Base-by-base conservation (phyloP, 192 early-diverging fungal genomes). In the Backusella australiensis region DNA sequence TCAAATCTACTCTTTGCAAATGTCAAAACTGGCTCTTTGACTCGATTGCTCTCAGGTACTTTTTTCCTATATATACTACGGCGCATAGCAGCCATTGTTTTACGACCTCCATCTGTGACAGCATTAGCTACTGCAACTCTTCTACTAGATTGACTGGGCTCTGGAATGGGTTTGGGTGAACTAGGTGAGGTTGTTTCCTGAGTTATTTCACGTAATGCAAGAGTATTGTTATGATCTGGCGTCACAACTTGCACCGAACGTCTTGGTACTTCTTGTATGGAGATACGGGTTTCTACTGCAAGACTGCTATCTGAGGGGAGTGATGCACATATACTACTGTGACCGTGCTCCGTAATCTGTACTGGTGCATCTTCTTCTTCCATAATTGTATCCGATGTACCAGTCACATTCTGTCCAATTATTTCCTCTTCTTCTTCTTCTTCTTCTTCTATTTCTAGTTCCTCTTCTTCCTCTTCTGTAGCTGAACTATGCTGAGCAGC, bases 1-100 rank as follows among this genome's bases (percentile, higher is more conserved):
- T 74, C 36, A 36, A 56, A 39, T 34, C 34, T 1, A 23, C 34
- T 19, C 23, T 46, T 72, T 52, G 12, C 32, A 34, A 49, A 44
- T 19, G 70, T n/a, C 39, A 72, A 29, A 4, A n/a, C 12, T 38
- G 68, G n/a, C 19, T 26, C 68, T 21, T 38, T 69, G 0, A n/a
- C 35, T 39, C n/a, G 56, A 63, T 63, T 63, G 8, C 12, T 29
- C 29, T 69, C 68, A 5, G 17, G 56, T 26, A 29, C 23, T 63
- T 52, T 39, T n/a, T 72, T 72, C 3, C 44, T 39, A 34, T 72
- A 53, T 17, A 72, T 72, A 23, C 71, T 72, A n/a, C 71, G 71
- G 7, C 71, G 71, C 14, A 72, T 29, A 49, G 71, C 44, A 29
- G 71, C 71, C 71, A 72, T 72, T 32, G 71, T 42, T 34, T 72